Conservation (phyloP, 805 yeast species). For the Wickerhamiella brachini region DNA sequence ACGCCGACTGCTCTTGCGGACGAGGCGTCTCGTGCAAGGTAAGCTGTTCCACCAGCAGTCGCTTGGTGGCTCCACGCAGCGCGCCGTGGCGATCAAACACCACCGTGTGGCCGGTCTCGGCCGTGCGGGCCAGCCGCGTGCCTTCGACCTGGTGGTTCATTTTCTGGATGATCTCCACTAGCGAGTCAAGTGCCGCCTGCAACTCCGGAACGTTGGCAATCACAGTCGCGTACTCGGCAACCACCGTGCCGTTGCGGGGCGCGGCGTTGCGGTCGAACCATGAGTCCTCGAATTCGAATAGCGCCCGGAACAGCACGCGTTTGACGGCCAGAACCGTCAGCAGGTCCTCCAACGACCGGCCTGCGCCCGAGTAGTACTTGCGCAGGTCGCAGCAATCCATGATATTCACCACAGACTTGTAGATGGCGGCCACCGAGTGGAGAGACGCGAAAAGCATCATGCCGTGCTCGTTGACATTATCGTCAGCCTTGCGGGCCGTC, state of each 20-base stretch:
- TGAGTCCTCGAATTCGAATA: background rate
- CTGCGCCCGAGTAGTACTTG: background rate
- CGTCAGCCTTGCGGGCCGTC: background rate
- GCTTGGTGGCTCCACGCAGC: slow-evolving; percentile 71
- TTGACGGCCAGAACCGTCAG: background rate
- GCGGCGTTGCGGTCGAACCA: slow-evolving; percentile 1
- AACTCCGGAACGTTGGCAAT: background rate
- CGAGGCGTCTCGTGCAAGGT: slow-evolving; percentile 56
- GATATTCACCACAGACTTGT: background rate
- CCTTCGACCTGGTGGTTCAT: background rate
- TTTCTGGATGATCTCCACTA: background rate
- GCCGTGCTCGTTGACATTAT: background rate
- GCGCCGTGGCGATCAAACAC: slow-evolving; percentile 55
- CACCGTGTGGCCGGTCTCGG: slow-evolving; percentile 4
- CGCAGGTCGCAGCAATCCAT: slow-evolving; percentile 1
- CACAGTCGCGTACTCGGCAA: background rate
- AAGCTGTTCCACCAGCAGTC: slow-evolving; percentile 64
- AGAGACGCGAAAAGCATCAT: background rate
- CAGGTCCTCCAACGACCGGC: background rate
- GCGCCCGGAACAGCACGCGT: background rate
- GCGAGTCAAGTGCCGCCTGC: background rate
- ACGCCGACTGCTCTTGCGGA: slow-evolving; percentile 49
- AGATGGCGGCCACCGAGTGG: background rate
- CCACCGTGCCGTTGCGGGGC: background rate
- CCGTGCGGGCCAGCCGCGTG: background rate